A percentile compares a stretch with the other conserved stretches of the same genome.
Conservation (phyloP, 352 stramenopile genomes). For the Globisporangium acanthophoron region DNA sequence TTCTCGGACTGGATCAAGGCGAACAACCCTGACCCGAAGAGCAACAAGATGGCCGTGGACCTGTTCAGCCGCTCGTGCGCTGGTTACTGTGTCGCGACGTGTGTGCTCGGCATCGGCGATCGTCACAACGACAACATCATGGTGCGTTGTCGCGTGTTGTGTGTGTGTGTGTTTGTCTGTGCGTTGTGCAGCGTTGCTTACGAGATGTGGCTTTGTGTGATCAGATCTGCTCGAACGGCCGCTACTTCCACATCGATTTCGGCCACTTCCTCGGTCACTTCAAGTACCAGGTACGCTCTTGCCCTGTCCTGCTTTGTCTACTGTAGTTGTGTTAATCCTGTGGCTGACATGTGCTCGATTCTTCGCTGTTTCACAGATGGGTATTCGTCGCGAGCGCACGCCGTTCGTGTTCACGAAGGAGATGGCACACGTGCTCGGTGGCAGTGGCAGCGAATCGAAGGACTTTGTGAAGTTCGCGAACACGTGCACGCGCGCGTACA, state of each 20-base stretch:
- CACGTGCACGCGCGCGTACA: conserved; percentile 69
- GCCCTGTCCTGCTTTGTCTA: not conserved
- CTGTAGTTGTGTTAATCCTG: not conserved
- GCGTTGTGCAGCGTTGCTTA: not conserved
- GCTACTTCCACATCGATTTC: conserved; percentile 90
- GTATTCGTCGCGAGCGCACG: conserved; percentile 75
- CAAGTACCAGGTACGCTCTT: conserved; percentile 53
- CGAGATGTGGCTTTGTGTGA: not conserved
- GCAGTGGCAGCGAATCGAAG: conserved; percentile 62
- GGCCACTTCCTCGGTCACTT: conserved; percentile 85
- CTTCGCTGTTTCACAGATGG: conserved; percentile 23
- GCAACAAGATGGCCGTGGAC: conserved; percentile 62
- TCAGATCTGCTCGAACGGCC: conserved; percentile 63
- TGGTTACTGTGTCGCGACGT: conserved; percentile 93
- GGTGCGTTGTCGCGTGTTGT: conserved; percentile 35
- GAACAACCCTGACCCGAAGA: conserved; percentile 68
- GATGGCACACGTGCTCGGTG: conserved; percentile 83
- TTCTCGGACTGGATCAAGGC: conserved; percentile 83
- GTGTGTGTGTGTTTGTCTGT: not conserved
- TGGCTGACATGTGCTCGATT: not conserved
- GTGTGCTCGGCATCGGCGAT: conserved; percentile 92
- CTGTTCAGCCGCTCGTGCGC: conserved; percentile 86
- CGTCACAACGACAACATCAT: conserved; percentile 97
- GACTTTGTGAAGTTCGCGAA: conserved; percentile 72
- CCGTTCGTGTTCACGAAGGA: conserved; percentile 88